phyloP scores from a whole-genome alignment of 208 protist genomes.

The Leishmania arabica region DNA sequence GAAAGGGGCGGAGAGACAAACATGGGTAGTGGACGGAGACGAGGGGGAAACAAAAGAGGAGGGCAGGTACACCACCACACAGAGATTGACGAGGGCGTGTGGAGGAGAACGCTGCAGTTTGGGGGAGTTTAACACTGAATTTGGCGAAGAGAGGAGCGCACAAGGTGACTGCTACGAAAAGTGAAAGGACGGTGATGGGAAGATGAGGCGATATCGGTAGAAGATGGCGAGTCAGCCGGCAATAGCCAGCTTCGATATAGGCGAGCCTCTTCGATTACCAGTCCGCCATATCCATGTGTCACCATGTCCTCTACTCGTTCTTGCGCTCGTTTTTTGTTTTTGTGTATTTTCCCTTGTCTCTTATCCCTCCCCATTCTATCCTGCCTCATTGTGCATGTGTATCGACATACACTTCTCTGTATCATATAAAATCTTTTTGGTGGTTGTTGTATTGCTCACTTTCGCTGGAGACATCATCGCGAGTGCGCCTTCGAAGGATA shows the following conservation, averaged over 20 bases:
- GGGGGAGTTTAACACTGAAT: neutral
- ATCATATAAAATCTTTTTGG: neutral
- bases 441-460: neutral
- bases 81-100: neutral
- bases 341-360: neutral
- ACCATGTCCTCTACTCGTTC: neutral
- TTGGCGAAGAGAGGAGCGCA: neutral
- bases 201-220: neutral
- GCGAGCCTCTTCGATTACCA: neutral
- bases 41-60: neutral
- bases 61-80: neutral
- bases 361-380: neutral
- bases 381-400: neutral
- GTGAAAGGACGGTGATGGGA: neutral
- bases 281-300: neutral
- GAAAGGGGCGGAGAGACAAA: neutral
- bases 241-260: neutral
- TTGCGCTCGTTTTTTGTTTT: neutral
- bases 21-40: neutral
- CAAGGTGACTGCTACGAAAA: neutral
- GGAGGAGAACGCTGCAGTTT: neutral
- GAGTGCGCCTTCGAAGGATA: neutral
- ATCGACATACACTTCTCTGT: neutral
- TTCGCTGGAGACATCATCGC: neutral
- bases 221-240: neutral